Evolutionary conservation across 2,329 filamentous ascomycete genomes (phyloP), one percentile per base, ranked within the genome.

Genomic region (Penicillium sumatraense): DNA sequence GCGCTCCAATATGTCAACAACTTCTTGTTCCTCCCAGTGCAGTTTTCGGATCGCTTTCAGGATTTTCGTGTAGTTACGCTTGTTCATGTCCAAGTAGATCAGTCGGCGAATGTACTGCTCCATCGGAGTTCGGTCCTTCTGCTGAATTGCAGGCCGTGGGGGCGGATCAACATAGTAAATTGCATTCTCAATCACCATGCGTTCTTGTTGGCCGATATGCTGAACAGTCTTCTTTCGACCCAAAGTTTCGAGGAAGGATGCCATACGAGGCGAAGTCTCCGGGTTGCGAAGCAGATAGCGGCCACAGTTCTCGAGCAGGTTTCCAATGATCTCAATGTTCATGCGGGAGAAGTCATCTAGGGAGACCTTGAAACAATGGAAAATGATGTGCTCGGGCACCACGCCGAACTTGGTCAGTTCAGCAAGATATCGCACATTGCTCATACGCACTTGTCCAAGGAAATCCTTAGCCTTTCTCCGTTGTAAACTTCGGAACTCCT

Each of bases 241-340:
- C 13, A 99, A 80, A 0, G 93, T 99, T 74, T 99, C 95, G 21
- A 99, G 77, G 72, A 99, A 99, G 0, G 91, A 93, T 1, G 83
- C 80, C 95, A 99, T 99, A 40, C 95, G 87, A 8, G 93, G 93
- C 9, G 90, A 89, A 0, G 96, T 98, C 59, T 98, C 93, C 0
- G 91, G 88, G 64, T 95, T 98, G 47, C 93, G 90, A 55, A 99
- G 83, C 20, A 99, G 80, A 74, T 97, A 99, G 16, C 95, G 87
- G 40, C 95, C 95, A 69, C 96, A 99, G 61, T 98, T 98, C 73
- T 99, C 95, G 20, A 99, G 82, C 24, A 99, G 81, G 68, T 96
- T 96, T 68, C 93, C 96, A 60, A 99, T 93, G 65, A 99, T 97
- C 73, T 99, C 96, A 60, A 99, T 97, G 69, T 99, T 99, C 90